Evolutionary conservation across 2,329 filamentous ascomycete species (phyloP), one percentile per base, ranked within the genome.

Genomic region (Nothomitra cinnamomea): DNA sequence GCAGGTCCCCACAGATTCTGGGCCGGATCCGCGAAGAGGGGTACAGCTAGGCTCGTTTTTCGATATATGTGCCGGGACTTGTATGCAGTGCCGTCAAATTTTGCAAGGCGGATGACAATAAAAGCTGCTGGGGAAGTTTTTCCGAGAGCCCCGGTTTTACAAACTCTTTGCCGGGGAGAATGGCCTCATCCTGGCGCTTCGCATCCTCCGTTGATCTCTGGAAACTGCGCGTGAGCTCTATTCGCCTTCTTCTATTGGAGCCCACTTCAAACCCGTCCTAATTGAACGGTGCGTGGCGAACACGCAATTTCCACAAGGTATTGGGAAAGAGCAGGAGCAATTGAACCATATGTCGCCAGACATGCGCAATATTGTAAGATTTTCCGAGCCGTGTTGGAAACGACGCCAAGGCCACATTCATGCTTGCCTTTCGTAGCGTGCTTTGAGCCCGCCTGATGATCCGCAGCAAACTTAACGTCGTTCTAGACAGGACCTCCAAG

Each of bases 71-170:
- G 5, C 5, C 38, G 17, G 10, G 28, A 4, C 4, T 4, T 32
- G 38, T 41, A 49, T 49, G 45, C 24, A 49, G 45, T 49, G 21
- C 12, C 43, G 24, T 28, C n/a, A 17, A 22, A 17, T 24, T 17
- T 35, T 28, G 45, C 15, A 5, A 32, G 45, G 45, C 45, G 45
- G 45, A 21, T 49, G 45, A 49, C 45, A 19, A 35, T 28, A 24
- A 49, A 49, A 49, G 45, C 17, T 49, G 25, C 32, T 28, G 22
- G 45, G 32, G 22, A 15, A 49, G 45, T 35, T 49, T 49, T 49
- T 49, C 45, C 45, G 45, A 32, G 22, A 49, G 24, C 22, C 45
- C 28, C 28, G 5, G 28, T 32, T 32, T 32, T 32, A 5, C 5
- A 32, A 32, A 32, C 4, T 32, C 28, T 32, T 32, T 19, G 6